Evolutionary conservation across 768 basidiomycete species (phyloP), one percentile per base, ranked within the genome.

Genomic region (Tubosaeta sp.): DNA sequence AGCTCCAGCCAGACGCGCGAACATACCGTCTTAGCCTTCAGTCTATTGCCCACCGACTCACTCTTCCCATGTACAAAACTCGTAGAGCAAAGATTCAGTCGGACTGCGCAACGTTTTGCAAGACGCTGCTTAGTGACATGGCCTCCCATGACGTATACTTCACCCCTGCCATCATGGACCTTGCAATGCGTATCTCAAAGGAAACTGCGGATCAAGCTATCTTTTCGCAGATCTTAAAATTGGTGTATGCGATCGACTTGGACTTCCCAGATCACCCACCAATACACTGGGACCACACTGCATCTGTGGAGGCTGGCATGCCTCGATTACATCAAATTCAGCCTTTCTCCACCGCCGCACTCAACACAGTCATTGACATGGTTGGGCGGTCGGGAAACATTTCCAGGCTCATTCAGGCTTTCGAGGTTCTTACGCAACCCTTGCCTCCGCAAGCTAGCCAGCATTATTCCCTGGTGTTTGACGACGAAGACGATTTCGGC

Each of bases 201-300:
- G 81, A 83, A 54, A 64, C 81, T 0, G 62, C 79, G 46, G 81
- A 87, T 64, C 62, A 72, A 51, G 71, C 78, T 29, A 72, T 73
- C 0, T 86, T 88, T 63, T 76, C 83, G 47, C 62, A 70, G 26
- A 72, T 91, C 25, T 69, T 91, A 73, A 83, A 78, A 58, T 71
- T 79, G 60, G 82, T 79, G 33, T 93, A 91, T 66, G 89, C 85
- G 0, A 78, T 93, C 51, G 91, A 93, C 68, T 66, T 92, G 43
- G 73, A 78, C 19, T 83, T 84, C 60, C 89, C 88, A 0, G 91
- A 93, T 61, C 75, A 81, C 37, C 69, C 77, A 10, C 82, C 86
- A 31, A 55, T 64, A 46, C 66, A 57, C 46, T 52, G 48, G 54
- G 46, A 56, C 34, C 49, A 38, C 29, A 42, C 25, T 12, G 34